phyloP scores from a whole-genome alignment of 2,329 filamentous ascomycete genomes.

The Fusarium mexicanum region DNA sequence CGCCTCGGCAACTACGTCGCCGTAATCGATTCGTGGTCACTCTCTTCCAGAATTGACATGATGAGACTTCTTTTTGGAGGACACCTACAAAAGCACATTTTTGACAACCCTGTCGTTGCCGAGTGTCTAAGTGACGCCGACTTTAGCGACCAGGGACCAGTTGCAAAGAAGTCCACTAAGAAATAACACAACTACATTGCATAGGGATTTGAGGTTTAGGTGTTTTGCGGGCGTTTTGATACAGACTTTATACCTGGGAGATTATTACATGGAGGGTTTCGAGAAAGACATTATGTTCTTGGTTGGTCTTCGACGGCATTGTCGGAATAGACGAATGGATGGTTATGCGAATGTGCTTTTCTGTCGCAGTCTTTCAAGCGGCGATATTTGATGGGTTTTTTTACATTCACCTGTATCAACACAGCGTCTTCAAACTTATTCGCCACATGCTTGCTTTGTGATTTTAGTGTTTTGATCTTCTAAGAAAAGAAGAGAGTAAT shows the following conservation, averaged over 20 bases:
- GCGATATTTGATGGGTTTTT: neutral
- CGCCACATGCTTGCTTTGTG: neutral
- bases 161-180: slow-evolving; percentile 18
- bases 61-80: slow-evolving; percentile 60
- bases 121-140: slow-evolving; percentile 52
- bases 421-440: neutral
- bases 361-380: neutral
- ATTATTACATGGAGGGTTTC: neutral
- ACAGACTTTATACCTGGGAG: slow-evolving; percentile 15
- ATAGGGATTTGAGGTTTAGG: neutral
- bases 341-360: neutral
- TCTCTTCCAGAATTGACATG: slow-evolving; percentile 59
- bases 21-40: slow-evolving; percentile 62
- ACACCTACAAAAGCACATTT: slow-evolving; percentile 53
- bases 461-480: neutral
- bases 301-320: neutral
- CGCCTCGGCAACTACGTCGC: slow-evolving; percentile 57
- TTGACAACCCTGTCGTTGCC: slow-evolving; percentile 51
- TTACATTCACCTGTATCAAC: neutral
- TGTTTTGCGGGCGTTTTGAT: slow-evolving; percentile 22
- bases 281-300: neutral
- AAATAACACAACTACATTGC: neutral
- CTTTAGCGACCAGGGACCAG: slow-evolving; percentile 42
- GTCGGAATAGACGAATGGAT: neutral
- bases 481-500: neutral